Evolutionary conservation across 116 monocot genomes (phyloP).

Genomic region (Zostera marina): DNA sequence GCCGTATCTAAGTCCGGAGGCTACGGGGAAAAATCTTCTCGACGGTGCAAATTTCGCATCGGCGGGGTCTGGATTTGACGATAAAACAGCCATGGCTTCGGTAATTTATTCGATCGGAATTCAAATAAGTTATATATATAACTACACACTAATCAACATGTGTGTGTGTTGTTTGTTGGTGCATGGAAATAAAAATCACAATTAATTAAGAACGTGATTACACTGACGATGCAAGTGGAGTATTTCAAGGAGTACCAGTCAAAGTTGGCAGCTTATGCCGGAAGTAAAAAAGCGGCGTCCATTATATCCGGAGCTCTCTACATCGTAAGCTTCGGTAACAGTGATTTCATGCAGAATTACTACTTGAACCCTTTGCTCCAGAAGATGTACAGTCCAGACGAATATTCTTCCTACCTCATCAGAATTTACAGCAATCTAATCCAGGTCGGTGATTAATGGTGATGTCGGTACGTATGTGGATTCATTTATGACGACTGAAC

Average conservation of each 20-base stretch:
- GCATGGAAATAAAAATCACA: background rate
- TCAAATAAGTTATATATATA: too few species aligned
- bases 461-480: background rate
- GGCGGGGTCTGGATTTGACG: constrained; percentile 61
- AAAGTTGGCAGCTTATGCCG: constrained; percentile 37
- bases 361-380: constrained; percentile 64
- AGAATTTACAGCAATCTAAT: constrained; percentile 40
- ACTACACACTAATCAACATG: too few species aligned
- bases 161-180: background rate
- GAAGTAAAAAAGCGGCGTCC: constrained; percentile 28
- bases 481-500: too few species aligned
- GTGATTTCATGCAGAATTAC: constrained; percentile 85
- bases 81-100: constrained; percentile 34
- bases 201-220: constrained; percentile 41
- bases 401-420: constrained; percentile 47
- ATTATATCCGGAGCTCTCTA: constrained; percentile 57
- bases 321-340: constrained; percentile 42
- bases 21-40: constrained; percentile 65
- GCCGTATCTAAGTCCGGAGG: constrained; percentile 56
- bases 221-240: constrained; percentile 51
- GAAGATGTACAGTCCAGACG: constrained; percentile 42
- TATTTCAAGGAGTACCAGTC: constrained; percentile 73
- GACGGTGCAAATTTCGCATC: constrained; percentile 89
- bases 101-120: constrained; percentile 46
- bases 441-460: constrained; percentile 2